Evolutionary conservation across 345 rosid species (phyloP), one percentile per base, ranked within the genome.

Genomic region (Brassica juncea): DNA sequence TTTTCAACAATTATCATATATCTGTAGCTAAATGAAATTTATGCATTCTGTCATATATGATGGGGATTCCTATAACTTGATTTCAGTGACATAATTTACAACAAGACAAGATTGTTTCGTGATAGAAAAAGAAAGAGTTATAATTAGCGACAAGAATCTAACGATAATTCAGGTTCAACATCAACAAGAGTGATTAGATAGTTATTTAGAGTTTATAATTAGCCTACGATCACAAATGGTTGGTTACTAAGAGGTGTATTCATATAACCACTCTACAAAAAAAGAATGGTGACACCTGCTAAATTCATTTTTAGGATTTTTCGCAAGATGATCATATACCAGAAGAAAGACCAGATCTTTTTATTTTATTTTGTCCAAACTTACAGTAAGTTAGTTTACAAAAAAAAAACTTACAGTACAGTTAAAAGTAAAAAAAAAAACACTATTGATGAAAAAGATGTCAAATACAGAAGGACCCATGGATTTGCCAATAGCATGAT

Each of bases 401-500:
- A 23, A 23, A 23, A 23, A 23, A 23, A 32, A 28, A 16, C 44
- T 54, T 70, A 31, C 10, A 2, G 16, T 63, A n/a, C 6, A 16
- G 47, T 63, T 14, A 49, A 63, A 68, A 44, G 4, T 6, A 8
- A 6, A 35, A 37, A 19, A 19, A 39, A 39, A 71, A 49, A 49
- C 54, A 44, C 27, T 25, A 39, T 52, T 37, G 76, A 37, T 60
- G 68, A n/a, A 72, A 72, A 19, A 71, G 70, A 70, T 63, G 59
- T 49, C 70, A 70, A 77, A 55, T 34, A 70, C 44, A 44, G 49
- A 55, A 16, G 66, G 49, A 71, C 34, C 72, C 71, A 65, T 55
- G 27, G 37, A 65, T 55, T 71, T 65, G 72, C 37, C 81, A 59
- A 59, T 72, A 68, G 66, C 73, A 72, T 79, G 63, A 66, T 72